These are phyloP conservation scores for Colletotrichum incanum DNA, from an alignment of 2,329 filamentous ascomycete genomes.

Conservation along the genomic window DNA sequence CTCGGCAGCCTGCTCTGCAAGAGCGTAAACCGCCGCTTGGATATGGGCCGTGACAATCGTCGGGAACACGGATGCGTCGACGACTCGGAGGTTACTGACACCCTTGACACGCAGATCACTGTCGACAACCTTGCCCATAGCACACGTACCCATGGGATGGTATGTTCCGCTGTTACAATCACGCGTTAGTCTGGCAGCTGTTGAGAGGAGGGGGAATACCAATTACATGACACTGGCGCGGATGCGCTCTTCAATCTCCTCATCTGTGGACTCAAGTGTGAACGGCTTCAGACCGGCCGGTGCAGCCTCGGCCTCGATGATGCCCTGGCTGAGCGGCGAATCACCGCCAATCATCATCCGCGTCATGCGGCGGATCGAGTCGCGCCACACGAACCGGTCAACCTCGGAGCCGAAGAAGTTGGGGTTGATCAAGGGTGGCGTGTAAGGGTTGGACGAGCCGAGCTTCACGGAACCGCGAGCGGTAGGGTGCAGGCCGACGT, in stretches of 20 bases:
- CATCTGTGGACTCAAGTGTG: slow-evolving; percentile 46
- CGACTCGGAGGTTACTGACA: slow-evolving; percentile 53
- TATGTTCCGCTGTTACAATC: slow-evolving; percentile 45
- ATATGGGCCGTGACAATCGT: slow-evolving; percentile 57
- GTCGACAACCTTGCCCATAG: slow-evolving; percentile 53
- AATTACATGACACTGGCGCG: slow-evolving; percentile 14
- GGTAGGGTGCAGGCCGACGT: slow-evolving; percentile 47
- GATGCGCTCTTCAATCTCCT: slow-evolving; percentile 49
- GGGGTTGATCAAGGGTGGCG: slow-evolving; percentile 48
- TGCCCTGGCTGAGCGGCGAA: slow-evolving; percentile 39
- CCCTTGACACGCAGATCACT: slow-evolving; percentile 55
- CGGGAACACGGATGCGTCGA: slow-evolving; percentile 57
- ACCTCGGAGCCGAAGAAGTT: slow-evolving; percentile 52
- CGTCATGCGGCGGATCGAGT: slow-evolving; percentile 47
- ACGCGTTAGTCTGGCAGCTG: neutral
- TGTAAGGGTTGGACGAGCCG: slow-evolving; percentile 41
- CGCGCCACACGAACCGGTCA: slow-evolving; percentile 50
- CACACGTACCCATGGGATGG: slow-evolving; percentile 48
- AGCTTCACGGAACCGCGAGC: slow-evolving; percentile 49
- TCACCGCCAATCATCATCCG: slow-evolving; percentile 43
- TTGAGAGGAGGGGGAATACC: neutral
- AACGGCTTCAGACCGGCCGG: slow-evolving; percentile 46
- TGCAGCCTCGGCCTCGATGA: slow-evolving; percentile 47
- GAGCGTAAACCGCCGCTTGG: slow-evolving; percentile 67
- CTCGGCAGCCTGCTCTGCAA: slow-evolving; percentile 73